Conservation (phyloP, 2,329 filamentous ascomycete species). For the Trichoderma atroviride region DNA sequence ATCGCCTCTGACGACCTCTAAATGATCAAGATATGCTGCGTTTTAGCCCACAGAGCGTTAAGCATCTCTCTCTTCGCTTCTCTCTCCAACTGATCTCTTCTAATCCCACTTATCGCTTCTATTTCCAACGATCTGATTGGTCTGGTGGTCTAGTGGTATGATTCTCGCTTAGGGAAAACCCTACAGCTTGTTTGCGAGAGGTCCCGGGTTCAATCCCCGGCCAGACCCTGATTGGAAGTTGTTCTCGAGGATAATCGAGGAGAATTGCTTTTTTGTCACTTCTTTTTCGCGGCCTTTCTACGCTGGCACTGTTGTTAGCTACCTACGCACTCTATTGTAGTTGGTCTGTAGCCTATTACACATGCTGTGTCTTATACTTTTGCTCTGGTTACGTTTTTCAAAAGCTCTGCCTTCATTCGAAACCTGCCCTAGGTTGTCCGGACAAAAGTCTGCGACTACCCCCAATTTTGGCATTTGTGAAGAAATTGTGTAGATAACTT, state of each 20-base stretch:
- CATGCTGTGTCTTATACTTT: neutral
- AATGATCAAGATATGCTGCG: neutral
- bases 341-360: neutral
- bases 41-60: neutral
- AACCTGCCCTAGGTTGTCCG: too few relatives aligned
- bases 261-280: neutral
- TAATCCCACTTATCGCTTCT: neutral
- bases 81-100: neutral
- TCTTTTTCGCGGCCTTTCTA: neutral
- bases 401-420: neutral
- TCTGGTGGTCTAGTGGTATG: conserved; percentile 27
- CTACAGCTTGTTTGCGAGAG: conserved; percentile 42
- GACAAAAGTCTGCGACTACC: too few relatives aligned
- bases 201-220: conserved; percentile 53
- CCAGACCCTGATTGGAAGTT: conserved; percentile 39
- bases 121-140: neutral
- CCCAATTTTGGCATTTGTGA: too few relatives aligned
- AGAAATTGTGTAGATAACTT: too few relatives aligned
- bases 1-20: neutral
- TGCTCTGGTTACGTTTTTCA: neutral
- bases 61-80: neutral
- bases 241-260: neutral
- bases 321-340: neutral
- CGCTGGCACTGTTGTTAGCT: neutral
- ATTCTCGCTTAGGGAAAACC: conserved; percentile 26